Evolutionary conservation across 805 yeast genomes (phyloP).

Genomic region (Ogataea chonburiensis): DNA sequence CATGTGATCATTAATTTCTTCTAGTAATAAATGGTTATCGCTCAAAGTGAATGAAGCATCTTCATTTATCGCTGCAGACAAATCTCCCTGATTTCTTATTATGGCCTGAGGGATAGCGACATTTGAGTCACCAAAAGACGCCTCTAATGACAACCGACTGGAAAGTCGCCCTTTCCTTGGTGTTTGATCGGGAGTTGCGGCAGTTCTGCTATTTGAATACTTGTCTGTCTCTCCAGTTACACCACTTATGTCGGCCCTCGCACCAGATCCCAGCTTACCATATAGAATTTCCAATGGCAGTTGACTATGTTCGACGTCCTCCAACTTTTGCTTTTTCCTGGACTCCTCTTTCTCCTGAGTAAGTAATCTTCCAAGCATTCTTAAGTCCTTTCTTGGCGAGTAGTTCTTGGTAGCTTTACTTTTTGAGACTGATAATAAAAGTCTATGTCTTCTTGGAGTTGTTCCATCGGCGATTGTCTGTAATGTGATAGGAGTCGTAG

Average conservation of each 20-base stretch:
- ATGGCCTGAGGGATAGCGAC: conserved; percentile 37
- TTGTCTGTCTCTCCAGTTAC: conserved; percentile 1
- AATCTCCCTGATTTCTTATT: conserved; percentile 30
- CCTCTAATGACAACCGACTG: conserved; percentile 28
- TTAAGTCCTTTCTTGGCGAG: conserved; percentile 34
- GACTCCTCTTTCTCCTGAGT: conserved; percentile 24
- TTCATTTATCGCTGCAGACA: conserved; percentile 20
- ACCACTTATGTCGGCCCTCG: too few relatives aligned
- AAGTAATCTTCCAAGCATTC: conserved; percentile 32
- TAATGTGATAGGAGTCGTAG: conserved; percentile 35
- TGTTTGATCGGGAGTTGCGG: conserved; percentile 18
- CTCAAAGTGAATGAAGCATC: conserved; percentile 13
- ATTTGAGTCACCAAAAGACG: conserved; percentile 30
- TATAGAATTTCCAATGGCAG: conserved; percentile 18
- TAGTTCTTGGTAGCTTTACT: conserved; percentile 26
- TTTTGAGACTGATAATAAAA: conserved; percentile 30
- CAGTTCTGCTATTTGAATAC: neutral
- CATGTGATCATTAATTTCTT: conserved; percentile 9
- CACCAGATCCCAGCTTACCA: conserved; percentile 14
- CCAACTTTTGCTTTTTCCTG: conserved; percentile 20
- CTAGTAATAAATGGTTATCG: conserved; percentile 8
- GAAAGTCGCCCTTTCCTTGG: conserved; percentile 25
- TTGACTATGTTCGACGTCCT: conserved; percentile 9
- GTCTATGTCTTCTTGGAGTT: conserved; percentile 31
- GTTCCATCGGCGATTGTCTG: conserved; percentile 32